Evolutionary conservation across 2,329 filamentous ascomycete species (phyloP).

Genomic region (Alternaria brassicicola): DNA sequence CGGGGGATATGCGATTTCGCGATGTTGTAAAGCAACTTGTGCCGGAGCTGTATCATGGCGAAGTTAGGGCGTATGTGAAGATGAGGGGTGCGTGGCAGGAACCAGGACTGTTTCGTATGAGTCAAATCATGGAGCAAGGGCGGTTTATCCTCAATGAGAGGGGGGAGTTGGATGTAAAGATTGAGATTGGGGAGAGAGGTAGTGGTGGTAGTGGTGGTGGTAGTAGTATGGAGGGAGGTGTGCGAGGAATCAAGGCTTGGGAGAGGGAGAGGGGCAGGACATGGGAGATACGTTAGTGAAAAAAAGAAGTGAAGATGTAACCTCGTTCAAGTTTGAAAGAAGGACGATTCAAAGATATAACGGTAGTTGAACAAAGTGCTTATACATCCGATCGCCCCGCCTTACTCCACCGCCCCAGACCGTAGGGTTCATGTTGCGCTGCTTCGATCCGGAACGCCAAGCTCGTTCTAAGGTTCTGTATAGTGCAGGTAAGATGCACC

Average conservation of each 20-base stretch:
- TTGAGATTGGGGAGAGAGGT: conserved; percentile 2
- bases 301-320: no score
- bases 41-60: background rate
- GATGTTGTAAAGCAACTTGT: conserved; percentile 19
- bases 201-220: background rate
- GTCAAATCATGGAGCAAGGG: conserved; percentile 10
- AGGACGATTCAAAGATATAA: background rate
- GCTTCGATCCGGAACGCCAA: conserved; percentile 26
- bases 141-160: conserved; percentile 2
- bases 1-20: conserved; percentile 17
- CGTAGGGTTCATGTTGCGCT: background rate
- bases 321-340: background rate
- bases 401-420: conserved; percentile 10
- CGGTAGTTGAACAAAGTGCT: conserved; percentile 6
- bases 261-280: conserved; percentile 12
- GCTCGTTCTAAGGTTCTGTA: conserved; percentile 29
- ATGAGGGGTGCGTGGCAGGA: conserved; percentile 20
- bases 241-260: conserved; percentile 8
- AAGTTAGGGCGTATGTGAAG: conserved; percentile 8
- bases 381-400: conserved; percentile 5
- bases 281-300: conserved; percentile 13
- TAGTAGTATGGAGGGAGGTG: background rate
- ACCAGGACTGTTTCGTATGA: conserved; percentile 1
- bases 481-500: conserved; percentile 19
- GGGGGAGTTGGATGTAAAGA: conserved; percentile 13